phyloP scores from a whole-genome alignment of 148 eudicot species.

The Amaranthus palmeri region DNA sequence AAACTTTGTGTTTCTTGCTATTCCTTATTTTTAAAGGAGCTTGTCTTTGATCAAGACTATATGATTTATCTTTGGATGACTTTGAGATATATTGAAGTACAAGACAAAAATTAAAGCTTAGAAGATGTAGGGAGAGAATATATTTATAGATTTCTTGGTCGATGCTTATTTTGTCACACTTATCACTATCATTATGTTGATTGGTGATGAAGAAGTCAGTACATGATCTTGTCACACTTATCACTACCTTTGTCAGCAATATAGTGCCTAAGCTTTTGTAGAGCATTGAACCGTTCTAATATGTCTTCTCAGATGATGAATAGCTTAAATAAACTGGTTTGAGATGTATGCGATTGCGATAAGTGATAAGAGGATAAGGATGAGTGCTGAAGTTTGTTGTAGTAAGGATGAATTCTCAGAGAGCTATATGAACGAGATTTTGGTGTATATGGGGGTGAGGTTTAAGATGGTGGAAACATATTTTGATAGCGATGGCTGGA shows the following conservation, averaged over 20 bases:
- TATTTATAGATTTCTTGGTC: not conserved
- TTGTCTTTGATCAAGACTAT: not conserved
- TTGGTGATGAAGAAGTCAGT: not conserved
- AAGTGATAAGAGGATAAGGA: not conserved
- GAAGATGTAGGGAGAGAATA: constrained; percentile 7
- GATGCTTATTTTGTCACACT: constrained; percentile 6
- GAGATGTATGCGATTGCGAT: not conserved
- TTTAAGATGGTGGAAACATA: not conserved
- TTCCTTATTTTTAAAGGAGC: not conserved
- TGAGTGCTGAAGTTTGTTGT: not conserved
- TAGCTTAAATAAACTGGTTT: not conserved
- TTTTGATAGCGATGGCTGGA: not conserved
- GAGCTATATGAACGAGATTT: not conserved
- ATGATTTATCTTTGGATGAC: constrained; percentile 14
- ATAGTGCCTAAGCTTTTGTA: not conserved
- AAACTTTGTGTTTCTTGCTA: constrained; percentile 9
- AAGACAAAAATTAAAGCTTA: not conserved
- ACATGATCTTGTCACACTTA: not conserved
- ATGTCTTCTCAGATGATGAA: not conserved
- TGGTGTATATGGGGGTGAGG: not conserved
- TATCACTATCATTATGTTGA: not conserved
- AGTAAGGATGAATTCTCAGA: not conserved
- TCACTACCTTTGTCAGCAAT: not conserved
- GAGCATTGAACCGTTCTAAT: not conserved
- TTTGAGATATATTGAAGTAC: constrained; percentile 2